These are phyloP conservation scores for Russula virescens DNA, from an alignment of 768 basidiomycete species.

Conservation along the genomic window DNA sequence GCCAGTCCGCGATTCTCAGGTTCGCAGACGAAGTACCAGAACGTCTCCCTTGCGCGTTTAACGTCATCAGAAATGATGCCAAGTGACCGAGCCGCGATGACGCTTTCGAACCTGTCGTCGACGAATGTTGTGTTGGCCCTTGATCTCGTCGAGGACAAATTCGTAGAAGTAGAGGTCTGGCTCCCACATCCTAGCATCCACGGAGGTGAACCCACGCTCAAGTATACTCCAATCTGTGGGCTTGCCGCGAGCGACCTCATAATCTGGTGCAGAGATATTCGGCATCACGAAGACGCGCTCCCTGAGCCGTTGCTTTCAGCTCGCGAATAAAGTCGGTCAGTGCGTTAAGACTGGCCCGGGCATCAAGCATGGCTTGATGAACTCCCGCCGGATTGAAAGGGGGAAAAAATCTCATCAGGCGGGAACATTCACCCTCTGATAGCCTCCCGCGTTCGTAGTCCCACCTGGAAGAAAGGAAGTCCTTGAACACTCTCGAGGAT, in stretches of 20 bases:
- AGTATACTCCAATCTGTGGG: constrained; percentile 45
- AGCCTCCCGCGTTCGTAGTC: constrained; percentile 46
- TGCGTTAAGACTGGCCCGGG: constrained; percentile 42
- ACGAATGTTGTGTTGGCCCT: constrained; percentile 44
- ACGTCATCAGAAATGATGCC: no score
- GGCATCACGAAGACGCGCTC: constrained; percentile 48
- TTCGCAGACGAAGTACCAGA: no score
- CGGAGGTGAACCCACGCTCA: constrained; percentile 47
- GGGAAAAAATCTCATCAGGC: constrained; percentile 35
- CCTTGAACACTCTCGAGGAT: constrained; percentile 36
- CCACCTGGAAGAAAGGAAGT: constrained; percentile 43
- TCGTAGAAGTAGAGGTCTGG: constrained; percentile 50
- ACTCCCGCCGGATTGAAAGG: constrained; percentile 37
- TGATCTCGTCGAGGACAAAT: constrained; percentile 42
- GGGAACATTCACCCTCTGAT: no score
- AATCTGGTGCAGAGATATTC: no score
- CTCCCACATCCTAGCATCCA: constrained; percentile 47
- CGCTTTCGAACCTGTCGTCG: constrained; percentile 56
- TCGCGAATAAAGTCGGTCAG: constrained; percentile 43
- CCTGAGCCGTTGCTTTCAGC: constrained; percentile 36
- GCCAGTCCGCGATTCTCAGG: no score
- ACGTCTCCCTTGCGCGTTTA: no score
- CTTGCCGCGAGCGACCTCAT: constrained; percentile 40
- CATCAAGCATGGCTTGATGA: constrained; percentile 40
- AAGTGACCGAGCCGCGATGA: constrained; percentile 50